Conservation (phyloP, 1,139 yeast genomes). For the Debaryomyces subglobosus region DNA sequence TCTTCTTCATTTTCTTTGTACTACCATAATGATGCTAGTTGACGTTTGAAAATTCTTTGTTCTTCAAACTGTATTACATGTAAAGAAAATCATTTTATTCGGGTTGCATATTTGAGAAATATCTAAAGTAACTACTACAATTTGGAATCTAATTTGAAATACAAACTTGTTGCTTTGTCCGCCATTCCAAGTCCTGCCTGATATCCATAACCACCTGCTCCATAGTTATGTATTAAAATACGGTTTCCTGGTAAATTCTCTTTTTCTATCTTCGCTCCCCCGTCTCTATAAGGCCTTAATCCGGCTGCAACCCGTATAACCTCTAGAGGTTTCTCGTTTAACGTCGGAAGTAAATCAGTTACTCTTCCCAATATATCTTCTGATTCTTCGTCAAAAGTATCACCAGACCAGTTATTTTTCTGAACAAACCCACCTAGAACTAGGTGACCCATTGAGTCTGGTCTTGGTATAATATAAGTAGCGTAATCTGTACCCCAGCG, state of each 20-base stretch:
- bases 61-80: neutral
- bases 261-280: conserved; percentile 59
- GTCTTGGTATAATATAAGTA: too few species aligned
- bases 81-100: neutral
- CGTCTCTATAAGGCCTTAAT: conserved; percentile 52
- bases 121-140: neutral
- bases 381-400: too few species aligned
- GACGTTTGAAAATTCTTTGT: neutral
- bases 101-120: neutral
- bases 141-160: neutral
- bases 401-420: too few species aligned
- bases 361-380: too few species aligned
- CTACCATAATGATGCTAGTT: too few species aligned
- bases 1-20: neutral
- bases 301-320: conserved; percentile 64
- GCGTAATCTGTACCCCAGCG: too few species aligned
- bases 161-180: conserved; percentile 10
- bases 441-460: too few species aligned
- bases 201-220: conserved; percentile 63
- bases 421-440: too few species aligned
- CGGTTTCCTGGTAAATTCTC: conserved; percentile 32
- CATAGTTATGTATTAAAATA: conserved; percentile 62
- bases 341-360: too few species aligned
- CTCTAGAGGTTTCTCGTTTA: conserved; percentile 21
- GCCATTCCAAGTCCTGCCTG: conserved; percentile 65